Conservation (phyloP, 1,284 basidiomycete species). For the Apiotrichum siamense region DNA sequence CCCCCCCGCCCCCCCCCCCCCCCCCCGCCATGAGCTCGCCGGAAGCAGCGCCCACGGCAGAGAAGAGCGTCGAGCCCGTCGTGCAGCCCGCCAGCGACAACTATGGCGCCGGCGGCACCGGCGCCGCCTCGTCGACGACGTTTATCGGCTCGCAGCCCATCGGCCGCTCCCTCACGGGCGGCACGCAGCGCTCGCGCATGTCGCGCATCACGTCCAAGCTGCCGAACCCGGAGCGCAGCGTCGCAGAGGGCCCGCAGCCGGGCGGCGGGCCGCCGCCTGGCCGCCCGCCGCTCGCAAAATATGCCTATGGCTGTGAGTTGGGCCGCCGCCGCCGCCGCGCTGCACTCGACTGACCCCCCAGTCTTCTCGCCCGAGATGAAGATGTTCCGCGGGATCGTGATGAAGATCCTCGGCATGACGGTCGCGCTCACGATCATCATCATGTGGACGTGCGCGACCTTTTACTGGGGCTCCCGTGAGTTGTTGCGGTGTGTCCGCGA, state of each 20-base stretch:
- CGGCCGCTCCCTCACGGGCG: neutral
- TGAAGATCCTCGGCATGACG: constrained; percentile 33
- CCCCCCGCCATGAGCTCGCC: too few species aligned
- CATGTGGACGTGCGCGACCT: constrained; percentile 41
- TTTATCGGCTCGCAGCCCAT: too few species aligned
- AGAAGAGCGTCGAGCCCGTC: too few species aligned
- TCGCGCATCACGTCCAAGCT: neutral
- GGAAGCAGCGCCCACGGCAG: too few species aligned
- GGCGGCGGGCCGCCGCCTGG: constrained; percentile 3
- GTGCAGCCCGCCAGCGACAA: too few species aligned
- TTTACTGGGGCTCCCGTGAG: constrained; percentile 51
- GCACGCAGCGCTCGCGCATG: neutral
- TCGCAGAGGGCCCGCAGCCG: neutral
- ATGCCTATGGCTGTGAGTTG: constrained; percentile 20
- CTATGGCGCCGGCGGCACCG: too few species aligned
- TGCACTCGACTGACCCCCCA: constrained; percentile 11
- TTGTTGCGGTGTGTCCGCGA: neutral
- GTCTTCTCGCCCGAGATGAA: constrained; percentile 34
- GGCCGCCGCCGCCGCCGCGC: too few species aligned
- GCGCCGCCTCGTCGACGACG: too few species aligned
- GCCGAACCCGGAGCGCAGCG: constrained; percentile 6
- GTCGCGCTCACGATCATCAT: constrained; percentile 31
- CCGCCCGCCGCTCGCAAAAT: constrained; percentile 14
- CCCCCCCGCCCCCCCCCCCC: too few species aligned
- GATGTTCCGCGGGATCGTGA: constrained; percentile 27